Conservation (phyloP, 345 rosid species). For the Hypericum androsaemum region DNA sequence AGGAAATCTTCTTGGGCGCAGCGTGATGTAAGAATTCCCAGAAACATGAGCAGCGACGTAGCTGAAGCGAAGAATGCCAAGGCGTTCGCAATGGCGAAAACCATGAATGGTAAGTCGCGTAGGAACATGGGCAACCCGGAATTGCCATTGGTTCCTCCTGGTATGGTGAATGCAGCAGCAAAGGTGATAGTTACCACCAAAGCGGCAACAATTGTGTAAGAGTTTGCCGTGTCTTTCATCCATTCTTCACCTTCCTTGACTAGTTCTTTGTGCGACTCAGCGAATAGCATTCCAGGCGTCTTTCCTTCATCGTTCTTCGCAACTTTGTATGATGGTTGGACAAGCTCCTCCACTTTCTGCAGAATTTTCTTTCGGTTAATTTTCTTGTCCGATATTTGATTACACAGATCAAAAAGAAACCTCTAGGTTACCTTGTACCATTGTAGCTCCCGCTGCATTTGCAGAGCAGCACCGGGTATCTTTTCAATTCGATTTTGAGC, state of each 20-base stretch:
- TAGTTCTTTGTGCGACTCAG: no score
- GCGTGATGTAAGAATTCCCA: conserved; percentile 15
- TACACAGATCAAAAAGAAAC: no score
- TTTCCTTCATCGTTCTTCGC: no score
- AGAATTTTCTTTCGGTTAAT: no score
- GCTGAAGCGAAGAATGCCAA: conserved; percentile 9
- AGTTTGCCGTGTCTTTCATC: conserved; percentile 16
- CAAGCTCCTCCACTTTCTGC: background rate
- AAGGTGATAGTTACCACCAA: conserved; percentile 12
- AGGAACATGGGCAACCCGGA: conserved; percentile 3
- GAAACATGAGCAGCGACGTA: conserved; percentile 10
- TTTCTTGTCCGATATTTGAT: no score
- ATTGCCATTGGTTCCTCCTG: conserved; percentile 2
- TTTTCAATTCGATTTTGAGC: no score
- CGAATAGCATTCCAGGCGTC: conserved; percentile 2
- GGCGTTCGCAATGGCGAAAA: conserved; percentile 3
- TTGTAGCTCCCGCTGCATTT: no score
- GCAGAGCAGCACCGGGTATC: no score
- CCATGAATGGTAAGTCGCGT: background rate
- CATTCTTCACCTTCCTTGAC: background rate
- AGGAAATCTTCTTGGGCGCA: conserved; percentile 16
- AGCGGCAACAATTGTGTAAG: conserved; percentile 11
- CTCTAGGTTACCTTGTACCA: no score
- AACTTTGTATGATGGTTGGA: background rate
- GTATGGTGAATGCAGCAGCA: conserved; percentile 14